Conservation (phyloP, 208 protist genomes). For the Lotmaria passim region DNA sequence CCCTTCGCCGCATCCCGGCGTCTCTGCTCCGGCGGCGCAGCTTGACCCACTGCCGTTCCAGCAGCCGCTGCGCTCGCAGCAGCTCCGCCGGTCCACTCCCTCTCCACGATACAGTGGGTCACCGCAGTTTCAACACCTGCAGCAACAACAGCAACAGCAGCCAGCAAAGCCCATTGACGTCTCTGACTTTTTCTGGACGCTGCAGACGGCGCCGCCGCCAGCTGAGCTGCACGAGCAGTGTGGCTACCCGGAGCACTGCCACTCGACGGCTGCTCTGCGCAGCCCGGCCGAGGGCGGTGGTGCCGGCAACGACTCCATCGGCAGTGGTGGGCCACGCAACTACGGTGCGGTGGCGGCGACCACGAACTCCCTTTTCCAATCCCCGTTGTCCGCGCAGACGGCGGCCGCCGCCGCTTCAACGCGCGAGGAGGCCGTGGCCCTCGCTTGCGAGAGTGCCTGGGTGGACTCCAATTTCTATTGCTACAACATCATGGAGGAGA, state of each 20-base stretch:
- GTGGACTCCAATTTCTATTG: constrained; percentile 42
- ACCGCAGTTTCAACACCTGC: too few relatives aligned
- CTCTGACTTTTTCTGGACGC: constrained; percentile 43
- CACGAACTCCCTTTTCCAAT: background rate
- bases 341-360: background rate
- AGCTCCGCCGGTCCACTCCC: background rate
- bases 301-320: background rate
- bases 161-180: constrained; percentile 16
- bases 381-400: too few relatives aligned
- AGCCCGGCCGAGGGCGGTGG: background rate
- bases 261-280: constrained; percentile 7
- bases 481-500: constrained; percentile 42
- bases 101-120: background rate
- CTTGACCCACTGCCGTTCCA: too few relatives aligned
- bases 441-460: constrained; percentile 40
- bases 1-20: background rate
- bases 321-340: background rate
- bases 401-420: background rate
- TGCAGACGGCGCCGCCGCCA: constrained; percentile 36
- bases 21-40: too few relatives aligned
- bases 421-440: constrained; percentile 30
- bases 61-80: background rate
- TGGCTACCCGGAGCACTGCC: constrained; percentile 24
- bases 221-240: constrained; percentile 22
- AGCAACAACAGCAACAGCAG: too few relatives aligned